Percentiles rank a stretch among this genome's conserved stretches.
These are phyloP conservation scores for Nakazawaea pomicola DNA, from an alignment of 805 yeast genomes.

Conservation along the genomic window DNA sequence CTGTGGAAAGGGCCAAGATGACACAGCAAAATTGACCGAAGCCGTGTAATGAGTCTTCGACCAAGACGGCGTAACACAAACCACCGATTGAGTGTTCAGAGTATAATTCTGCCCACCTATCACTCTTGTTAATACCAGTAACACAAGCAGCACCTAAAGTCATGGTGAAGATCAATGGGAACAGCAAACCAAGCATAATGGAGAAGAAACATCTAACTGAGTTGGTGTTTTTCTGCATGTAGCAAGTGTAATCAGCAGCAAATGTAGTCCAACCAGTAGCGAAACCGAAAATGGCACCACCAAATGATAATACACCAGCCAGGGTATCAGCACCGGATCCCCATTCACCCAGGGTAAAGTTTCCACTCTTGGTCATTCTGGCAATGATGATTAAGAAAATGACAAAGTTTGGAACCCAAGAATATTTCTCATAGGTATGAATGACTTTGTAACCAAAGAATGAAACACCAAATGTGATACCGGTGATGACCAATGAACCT, in stretches of 20 bases:
- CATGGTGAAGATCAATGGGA: conserved; percentile 70
- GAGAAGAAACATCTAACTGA: conserved; percentile 56
- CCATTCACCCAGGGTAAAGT: conserved; percentile 52
- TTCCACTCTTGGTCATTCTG: conserved; percentile 62
- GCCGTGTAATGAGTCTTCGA: conserved; percentile 75
- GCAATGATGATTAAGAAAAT: conserved; percentile 77
- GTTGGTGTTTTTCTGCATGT: conserved; percentile 66
- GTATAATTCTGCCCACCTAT: conserved; percentile 47
- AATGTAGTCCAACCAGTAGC: conserved; percentile 95
- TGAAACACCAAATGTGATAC: conserved; percentile 66
- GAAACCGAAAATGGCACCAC: conserved; percentile 79
- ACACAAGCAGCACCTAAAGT: conserved; percentile 84
- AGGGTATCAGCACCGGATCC: conserved; percentile 63
- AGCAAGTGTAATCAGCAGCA: conserved; percentile 89
- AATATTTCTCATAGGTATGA: conserved; percentile 76
- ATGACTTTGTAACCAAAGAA: conserved; percentile 82
- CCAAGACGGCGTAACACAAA: conserved; percentile 71
- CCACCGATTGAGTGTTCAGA: conserved; percentile 67
- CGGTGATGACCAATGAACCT: conserved; percentile 70
- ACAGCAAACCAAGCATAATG: conserved; percentile 56
- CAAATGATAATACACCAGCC: conserved; percentile 73
- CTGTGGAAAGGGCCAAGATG: conserved; percentile 75
- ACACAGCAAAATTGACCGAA: conserved; percentile 91
- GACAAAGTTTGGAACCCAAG: conserved; percentile 80
- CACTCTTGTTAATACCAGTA: conserved; percentile 51